Evolutionary conservation across 257 asterid genomes (phyloP).

Genomic region (Oldenlandia corymbosa): DNA sequence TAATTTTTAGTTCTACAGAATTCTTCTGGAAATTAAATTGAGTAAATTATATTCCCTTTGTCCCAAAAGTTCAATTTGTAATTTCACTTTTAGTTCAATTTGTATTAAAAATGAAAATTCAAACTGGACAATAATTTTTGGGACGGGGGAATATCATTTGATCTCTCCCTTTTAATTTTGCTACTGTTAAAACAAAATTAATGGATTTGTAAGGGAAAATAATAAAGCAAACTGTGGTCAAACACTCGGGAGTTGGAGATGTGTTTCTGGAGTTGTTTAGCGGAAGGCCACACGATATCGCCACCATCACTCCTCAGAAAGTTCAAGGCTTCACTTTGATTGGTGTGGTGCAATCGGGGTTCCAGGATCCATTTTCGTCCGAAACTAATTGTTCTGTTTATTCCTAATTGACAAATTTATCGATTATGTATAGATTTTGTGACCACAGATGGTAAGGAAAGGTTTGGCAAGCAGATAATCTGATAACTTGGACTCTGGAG

Average conservation of each 20-base stretch:
- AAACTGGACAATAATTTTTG: too few relatives aligned
- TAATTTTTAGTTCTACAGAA: too few relatives aligned
- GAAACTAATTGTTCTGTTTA: slow-evolving; percentile 11
- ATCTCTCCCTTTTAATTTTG: too few relatives aligned
- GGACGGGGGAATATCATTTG: too few relatives aligned
- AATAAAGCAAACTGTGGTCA: slow-evolving; percentile 20
- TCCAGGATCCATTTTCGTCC: slow-evolving; percentile 9
- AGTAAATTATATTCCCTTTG: too few relatives aligned
- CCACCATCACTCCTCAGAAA: slow-evolving; percentile 4
- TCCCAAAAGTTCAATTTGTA: too few relatives aligned
- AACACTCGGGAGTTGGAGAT: slow-evolving; percentile 19
- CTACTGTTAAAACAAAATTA: too few relatives aligned
- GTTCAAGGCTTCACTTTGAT: slow-evolving; percentile 16
- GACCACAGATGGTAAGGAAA: slow-evolving; percentile 21
- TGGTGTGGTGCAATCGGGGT: slow-evolving; percentile 9
- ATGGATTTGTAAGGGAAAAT: slow-evolving; percentile 22
- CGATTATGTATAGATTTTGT: too few relatives aligned
- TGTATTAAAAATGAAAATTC: too few relatives aligned
- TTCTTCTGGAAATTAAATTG: too few relatives aligned
- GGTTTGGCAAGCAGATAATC: slow-evolving; percentile 5
- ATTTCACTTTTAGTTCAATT: too few relatives aligned
- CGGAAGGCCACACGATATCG: slow-evolving; percentile 14
- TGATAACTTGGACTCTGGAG: slow-evolving; percentile 32
- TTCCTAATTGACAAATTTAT: too few relatives aligned
- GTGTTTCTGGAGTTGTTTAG: slow-evolving; percentile 16